Conservation (phyloP, 1,284 basidiomycete species). For the Gomphus sp. region DNA sequence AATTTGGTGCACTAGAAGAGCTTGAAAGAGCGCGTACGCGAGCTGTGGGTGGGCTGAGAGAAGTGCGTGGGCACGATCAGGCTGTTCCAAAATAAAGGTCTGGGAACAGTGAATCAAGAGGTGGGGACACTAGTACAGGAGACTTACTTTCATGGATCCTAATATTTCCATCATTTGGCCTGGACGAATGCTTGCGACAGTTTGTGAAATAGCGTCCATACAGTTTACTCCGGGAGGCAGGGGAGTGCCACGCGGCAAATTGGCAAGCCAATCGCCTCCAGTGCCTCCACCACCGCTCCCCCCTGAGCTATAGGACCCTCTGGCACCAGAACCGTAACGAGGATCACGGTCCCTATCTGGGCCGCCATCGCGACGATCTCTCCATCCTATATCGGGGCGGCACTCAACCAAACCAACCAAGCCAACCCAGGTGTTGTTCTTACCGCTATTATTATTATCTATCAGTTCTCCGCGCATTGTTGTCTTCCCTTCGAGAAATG, state of each 20-base stretch:
- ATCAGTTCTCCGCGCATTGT: conserved; percentile 59
- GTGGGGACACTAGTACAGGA: conserved; percentile 1
- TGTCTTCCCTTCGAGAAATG: conserved; percentile 52
- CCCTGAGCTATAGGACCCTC: conserved; percentile 15
- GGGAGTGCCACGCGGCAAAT: conserved; percentile 72
- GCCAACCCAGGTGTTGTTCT: neutral
- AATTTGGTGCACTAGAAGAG: conserved; percentile 89
- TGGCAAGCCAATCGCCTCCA: conserved; percentile 44
- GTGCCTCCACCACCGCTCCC: neutral
- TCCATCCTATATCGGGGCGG: conserved; percentile 21
- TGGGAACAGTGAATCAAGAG: conserved; percentile 23
- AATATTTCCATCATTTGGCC: conserved; percentile 91
- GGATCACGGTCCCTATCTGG: conserved; percentile 29
- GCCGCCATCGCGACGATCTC: conserved; percentile 50
- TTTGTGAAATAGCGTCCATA: conserved; percentile 82
- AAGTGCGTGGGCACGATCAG: conserved; percentile 80
- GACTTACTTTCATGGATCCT: conserved; percentile 89
- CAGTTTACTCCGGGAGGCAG: conserved; percentile 68
- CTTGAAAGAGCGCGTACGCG: conserved; percentile 94
- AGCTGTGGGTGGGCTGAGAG: conserved; percentile 85
- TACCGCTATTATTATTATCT: conserved; percentile 26
- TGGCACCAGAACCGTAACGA: conserved; percentile 20
- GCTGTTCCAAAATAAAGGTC: conserved; percentile 85
- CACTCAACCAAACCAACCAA: neutral
- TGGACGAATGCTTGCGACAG: conserved; percentile 78